These are phyloP conservation scores for Magnolia sinica DNA, from an alignment of 164 flowering plant genomes.

Conservation along the genomic window DNA sequence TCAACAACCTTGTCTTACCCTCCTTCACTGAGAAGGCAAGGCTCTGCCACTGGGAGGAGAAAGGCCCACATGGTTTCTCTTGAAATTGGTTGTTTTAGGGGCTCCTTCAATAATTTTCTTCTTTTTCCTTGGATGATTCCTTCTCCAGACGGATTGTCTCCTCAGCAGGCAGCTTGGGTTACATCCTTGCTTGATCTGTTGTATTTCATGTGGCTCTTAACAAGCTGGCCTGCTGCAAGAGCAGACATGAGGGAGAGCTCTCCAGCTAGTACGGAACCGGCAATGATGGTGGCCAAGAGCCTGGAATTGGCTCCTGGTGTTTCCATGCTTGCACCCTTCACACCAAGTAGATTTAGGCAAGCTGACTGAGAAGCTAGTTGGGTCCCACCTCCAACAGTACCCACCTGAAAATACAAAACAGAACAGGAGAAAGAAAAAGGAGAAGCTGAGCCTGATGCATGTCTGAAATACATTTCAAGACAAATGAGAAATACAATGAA, in stretches of 20 bases:
- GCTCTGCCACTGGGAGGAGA: background rate
- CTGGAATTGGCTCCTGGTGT: slow-evolving; percentile 69
- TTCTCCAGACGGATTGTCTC: background rate
- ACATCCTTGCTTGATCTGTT: slow-evolving; percentile 76
- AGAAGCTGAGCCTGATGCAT: background rate
- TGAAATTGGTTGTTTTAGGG: background rate
- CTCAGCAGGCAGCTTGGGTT: slow-evolving; percentile 27
- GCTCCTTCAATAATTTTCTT: background rate
- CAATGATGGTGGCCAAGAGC: slow-evolving; percentile 62
- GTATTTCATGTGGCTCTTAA: slow-evolving; percentile 88
- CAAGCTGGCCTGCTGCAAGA: slow-evolving; percentile 76
- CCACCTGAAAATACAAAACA: slow-evolving; percentile 42
- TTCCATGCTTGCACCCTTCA: slow-evolving; percentile 74
- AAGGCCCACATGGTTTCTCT: background rate
- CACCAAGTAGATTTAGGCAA: slow-evolving; percentile 75
- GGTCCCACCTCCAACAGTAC: slow-evolving; percentile 86
- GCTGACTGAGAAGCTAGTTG: slow-evolving; percentile 89
- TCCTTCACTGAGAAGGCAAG: background rate
- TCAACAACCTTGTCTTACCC: background rate
- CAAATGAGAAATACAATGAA: no score
- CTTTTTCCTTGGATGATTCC: background rate
- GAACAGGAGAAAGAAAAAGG: background rate
- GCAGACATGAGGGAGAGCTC: slow-evolving; percentile 89
- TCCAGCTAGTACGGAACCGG: slow-evolving; percentile 80
- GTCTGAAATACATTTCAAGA: background rate